Conservation (phyloP, 495 filamentous ascomycete species). For the Podospora pseudopauciseta region DNA sequence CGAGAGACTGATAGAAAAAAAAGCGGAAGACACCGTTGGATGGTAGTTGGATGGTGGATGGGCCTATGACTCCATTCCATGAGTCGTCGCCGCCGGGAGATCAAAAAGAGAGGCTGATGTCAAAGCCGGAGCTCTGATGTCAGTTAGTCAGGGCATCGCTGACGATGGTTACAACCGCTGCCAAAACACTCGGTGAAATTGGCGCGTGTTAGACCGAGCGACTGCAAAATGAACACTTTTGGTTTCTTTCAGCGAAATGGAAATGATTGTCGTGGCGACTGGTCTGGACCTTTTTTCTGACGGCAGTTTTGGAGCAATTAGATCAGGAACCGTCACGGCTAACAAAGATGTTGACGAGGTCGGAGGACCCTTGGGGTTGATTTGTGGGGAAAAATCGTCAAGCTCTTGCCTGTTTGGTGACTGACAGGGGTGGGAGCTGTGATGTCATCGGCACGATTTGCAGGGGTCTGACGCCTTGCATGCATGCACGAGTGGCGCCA, state of each 20-base stretch:
- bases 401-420: neutral
- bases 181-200: neutral
- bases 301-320: too few relatives aligned
- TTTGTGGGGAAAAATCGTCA: neutral
- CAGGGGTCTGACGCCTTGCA: neutral
- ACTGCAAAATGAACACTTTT: neutral
- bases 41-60: neutral
- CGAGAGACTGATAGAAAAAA: neutral
- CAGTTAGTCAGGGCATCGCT: neutral
- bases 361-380: neutral
- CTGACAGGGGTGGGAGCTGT: neutral
- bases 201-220: neutral
- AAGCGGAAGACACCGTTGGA: neutral
- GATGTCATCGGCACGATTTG: neutral
- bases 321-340: too few relatives aligned
- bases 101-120: neutral
- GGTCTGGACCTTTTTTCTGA: neutral
- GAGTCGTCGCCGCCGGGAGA: neutral
- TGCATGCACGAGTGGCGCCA: neutral
- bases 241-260: neutral
- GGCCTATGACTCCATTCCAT: neutral
- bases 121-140: neutral
- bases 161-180: neutral
- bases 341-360: neutral
- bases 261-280: neutral